Evolutionary conservation across 495 filamentous ascomycete species (phyloP).

Genomic region (Xylona heveae): DNA sequence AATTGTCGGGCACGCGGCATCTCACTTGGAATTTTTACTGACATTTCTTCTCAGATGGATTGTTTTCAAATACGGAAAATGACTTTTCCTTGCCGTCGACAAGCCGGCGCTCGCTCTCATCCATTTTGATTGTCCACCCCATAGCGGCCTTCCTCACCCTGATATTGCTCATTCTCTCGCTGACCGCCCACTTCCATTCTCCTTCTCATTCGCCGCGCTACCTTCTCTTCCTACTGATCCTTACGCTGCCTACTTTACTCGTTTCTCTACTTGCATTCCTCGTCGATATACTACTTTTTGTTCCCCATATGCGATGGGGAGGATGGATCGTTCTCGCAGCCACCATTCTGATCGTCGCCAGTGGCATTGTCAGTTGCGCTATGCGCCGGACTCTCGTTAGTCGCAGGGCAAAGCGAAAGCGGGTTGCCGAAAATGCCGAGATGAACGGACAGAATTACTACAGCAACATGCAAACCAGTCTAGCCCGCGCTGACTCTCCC

Average conservation of each 20-base stretch:
- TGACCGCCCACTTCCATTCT: constrained; percentile 66
- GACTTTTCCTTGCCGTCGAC: constrained; percentile 54
- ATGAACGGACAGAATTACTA: constrained; percentile 93
- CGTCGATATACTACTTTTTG: constrained; percentile 87
- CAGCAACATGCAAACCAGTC: constrained; percentile 28
- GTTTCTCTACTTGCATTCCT: constrained; percentile 75
- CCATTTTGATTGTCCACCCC: constrained; percentile 82
- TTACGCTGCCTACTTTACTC: constrained; percentile 67
- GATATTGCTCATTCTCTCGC: constrained; percentile 59
- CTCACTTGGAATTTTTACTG: constrained; percentile 2
- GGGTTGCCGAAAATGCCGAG: constrained; percentile 80
- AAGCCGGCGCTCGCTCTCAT: constrained; percentile 68
- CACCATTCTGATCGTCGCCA: constrained; percentile 66
- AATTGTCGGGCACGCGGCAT: too few relatives aligned
- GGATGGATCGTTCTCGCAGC: constrained; percentile 88
- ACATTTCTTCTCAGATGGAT: constrained; percentile 12
- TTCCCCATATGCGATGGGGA: constrained; percentile 84
- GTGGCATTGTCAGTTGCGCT: constrained; percentile 78
- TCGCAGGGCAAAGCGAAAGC: constrained; percentile 74
- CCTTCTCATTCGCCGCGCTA: constrained; percentile 88
- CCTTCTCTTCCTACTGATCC: constrained; percentile 61
- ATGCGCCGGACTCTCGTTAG: constrained; percentile 89
- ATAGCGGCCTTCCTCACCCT: constrained; percentile 74
- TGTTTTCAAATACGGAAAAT: constrained; percentile 20
- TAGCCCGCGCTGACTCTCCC: constrained; percentile 22